A percentile compares a stretch with the other conserved stretches of the same genome.
phyloP scores from a whole-genome alignment of 2,329 filamentous ascomycete species.

The Penicillium sp. region DNA sequence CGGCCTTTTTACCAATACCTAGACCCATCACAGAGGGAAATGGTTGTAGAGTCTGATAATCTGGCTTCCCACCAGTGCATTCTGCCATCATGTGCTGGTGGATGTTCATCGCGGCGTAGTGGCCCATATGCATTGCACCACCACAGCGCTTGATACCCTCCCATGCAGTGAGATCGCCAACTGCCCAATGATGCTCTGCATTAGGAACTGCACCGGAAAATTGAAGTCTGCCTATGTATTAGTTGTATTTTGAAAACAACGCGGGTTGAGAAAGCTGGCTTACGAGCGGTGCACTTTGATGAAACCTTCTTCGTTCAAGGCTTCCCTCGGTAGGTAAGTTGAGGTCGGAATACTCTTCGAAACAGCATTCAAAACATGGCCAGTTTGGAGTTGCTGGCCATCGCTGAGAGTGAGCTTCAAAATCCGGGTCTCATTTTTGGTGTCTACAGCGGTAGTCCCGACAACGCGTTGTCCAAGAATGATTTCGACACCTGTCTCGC shows the following conservation, averaged over 20 bases:
- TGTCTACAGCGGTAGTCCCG: slow-evolving; percentile 22
- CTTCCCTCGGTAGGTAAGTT: slow-evolving; percentile 58
- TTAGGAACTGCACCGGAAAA: slow-evolving; percentile 59
- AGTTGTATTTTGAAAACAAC: background rate
- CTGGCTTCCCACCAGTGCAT: slow-evolving; percentile 42
- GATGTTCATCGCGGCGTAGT: slow-evolving; percentile 64
- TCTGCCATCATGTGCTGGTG: slow-evolving; percentile 59
- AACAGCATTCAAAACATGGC: slow-evolving; percentile 68
- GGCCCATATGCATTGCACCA: slow-evolving; percentile 71
- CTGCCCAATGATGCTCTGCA: slow-evolving; percentile 61
- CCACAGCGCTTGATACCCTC: slow-evolving; percentile 78
- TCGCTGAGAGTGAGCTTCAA: slow-evolving; percentile 58
- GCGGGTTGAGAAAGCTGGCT: background rate
- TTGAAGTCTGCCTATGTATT: slow-evolving; percentile 47
- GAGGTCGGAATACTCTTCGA: slow-evolving; percentile 64
- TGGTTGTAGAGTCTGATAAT: slow-evolving; percentile 52
- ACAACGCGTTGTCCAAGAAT: slow-evolving; percentile 31
- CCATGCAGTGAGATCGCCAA: slow-evolving; percentile 70
- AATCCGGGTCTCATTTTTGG: slow-evolving; percentile 15
- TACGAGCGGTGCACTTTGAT: slow-evolving; percentile 60
- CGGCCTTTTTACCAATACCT: slow-evolving; percentile 67
- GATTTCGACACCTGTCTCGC: slow-evolving; percentile 58
- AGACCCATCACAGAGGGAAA: slow-evolving; percentile 68
- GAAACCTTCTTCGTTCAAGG: slow-evolving; percentile 64
- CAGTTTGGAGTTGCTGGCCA: slow-evolving; percentile 59